These are phyloP conservation scores for Aureobasidium sp. DNA, from an alignment of 2,329 filamentous ascomycete species.

Conservation along the genomic window DNA sequence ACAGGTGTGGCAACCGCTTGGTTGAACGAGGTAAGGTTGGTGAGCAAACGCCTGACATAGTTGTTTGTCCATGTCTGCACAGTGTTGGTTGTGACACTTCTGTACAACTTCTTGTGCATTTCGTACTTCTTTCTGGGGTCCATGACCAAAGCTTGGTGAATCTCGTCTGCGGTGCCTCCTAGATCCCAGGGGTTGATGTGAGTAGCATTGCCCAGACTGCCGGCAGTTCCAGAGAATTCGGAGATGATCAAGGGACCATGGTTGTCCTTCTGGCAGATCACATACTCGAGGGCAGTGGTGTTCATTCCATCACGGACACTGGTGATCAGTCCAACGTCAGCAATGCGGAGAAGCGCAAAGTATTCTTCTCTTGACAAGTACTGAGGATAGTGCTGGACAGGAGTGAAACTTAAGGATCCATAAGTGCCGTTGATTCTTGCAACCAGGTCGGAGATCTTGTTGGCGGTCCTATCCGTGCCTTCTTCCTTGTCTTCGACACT, in stretches of 20 bases:
- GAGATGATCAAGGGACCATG: slow-evolving; percentile 87
- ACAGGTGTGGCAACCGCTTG: slow-evolving; percentile 69
- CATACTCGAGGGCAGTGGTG: slow-evolving; percentile 78
- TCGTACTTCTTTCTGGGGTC: slow-evolving; percentile 52
- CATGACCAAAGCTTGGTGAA: slow-evolving; percentile 76
- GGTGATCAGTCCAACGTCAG: slow-evolving; percentile 88
- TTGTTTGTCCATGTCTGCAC: slow-evolving; percentile 78
- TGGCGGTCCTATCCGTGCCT: slow-evolving; percentile 70
- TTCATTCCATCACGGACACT: slow-evolving; percentile 98
- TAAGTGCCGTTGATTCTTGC: slow-evolving; percentile 86
- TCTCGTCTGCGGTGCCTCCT: slow-evolving; percentile 71
- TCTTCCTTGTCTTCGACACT: slow-evolving; percentile 67
- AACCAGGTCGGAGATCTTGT: slow-evolving; percentile 82
- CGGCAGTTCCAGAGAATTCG: slow-evolving; percentile 91
- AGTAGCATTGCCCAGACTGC: slow-evolving; percentile 74
- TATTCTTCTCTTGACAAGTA: slow-evolving; percentile 87
- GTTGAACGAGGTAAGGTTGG: slow-evolving; percentile 68
- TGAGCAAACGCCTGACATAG: slow-evolving; percentile 69
- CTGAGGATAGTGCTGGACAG: slow-evolving; percentile 90
- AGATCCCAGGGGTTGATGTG: slow-evolving; percentile 97
- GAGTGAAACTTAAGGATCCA: slow-evolving; percentile 79
- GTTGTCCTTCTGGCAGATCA: slow-evolving; percentile 80
- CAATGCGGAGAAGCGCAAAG: slow-evolving; percentile 82
- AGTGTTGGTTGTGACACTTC: slow-evolving; percentile 76
- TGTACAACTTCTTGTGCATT: slow-evolving; percentile 68